phyloP scores from a whole-genome alignment of 768 basidiomycete species.

The Tulasnella sp. region DNA sequence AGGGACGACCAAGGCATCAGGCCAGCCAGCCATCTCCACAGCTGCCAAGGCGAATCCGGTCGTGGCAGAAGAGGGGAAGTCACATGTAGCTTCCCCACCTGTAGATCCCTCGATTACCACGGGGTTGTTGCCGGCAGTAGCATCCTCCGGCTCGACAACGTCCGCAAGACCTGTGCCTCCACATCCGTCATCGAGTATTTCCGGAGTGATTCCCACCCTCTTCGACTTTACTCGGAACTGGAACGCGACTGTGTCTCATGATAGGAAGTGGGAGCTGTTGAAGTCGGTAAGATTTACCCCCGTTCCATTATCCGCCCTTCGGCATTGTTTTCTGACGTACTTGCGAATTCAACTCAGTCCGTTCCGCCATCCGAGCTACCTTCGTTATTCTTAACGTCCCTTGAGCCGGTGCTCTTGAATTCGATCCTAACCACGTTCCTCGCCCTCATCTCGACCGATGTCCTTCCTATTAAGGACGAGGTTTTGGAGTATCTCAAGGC shows the following conservation, averaged over 20 bases:
- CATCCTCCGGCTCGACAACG: slow-evolving; percentile 1
- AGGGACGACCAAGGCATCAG: slow-evolving; percentile 1
- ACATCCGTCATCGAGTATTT: slow-evolving; percentile 13
- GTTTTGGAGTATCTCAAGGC: background rate
- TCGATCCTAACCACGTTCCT: slow-evolving; percentile 46
- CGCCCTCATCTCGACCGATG: background rate
- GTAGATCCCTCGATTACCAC: background rate
- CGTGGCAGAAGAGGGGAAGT: background rate
- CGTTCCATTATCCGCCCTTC: background rate
- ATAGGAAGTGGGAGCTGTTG: slow-evolving; percentile 49
- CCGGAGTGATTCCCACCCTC: slow-evolving; percentile 34
- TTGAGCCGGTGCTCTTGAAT: slow-evolving; percentile 54
- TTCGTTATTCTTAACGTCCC: slow-evolving; percentile 52
- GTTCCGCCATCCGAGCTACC: slow-evolving; percentile 49
- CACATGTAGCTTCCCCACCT: background rate
- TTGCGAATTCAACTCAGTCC: slow-evolving; percentile 30
- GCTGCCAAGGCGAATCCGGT: slow-evolving; percentile 5
- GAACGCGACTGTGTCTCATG: slow-evolving; percentile 34
- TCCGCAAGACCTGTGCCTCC: background rate
- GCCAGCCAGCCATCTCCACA: slow-evolving; percentile 12
- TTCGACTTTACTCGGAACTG: slow-evolving; percentile 57
- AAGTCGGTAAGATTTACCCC: slow-evolving; percentile 35
- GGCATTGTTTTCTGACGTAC: background rate
- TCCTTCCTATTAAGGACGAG: background rate
- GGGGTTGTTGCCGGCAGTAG: slow-evolving; percentile 1